Evolutionary conservation across 2,329 filamentous ascomycete species (phyloP), one percentile per base, ranked within the genome.

Genomic region (Lasiodiplodia theobromae): DNA sequence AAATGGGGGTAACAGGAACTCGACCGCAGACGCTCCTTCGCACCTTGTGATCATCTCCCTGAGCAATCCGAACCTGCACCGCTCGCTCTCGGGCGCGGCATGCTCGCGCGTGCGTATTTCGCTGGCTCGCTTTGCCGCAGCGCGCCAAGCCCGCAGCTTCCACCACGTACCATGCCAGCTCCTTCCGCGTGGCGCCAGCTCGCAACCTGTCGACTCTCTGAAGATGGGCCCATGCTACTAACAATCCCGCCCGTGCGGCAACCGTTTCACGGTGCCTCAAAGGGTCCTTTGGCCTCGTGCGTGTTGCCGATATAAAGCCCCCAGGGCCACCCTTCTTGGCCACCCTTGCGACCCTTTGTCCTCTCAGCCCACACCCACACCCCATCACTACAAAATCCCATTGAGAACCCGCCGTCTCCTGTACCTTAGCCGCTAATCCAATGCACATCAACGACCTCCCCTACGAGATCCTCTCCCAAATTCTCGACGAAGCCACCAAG

Each of bases 361-460:
- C 40, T n/a, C 34, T 21, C 16, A 57, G 31, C 23, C 40, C 23
- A n/a, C 66, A 40, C n/a, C 44, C 25, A 6, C 53, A 21, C 23
- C 57, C 44, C 54, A 18, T 25, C 38, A 34, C 18, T n/a, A 11
- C n/a, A 56, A 23, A n/a, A 34, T 11, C 38, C 25, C 28, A 54
- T 28, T 44, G 16, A 44, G 14, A 44, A 34, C 56, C 11, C 31
- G n/a, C 5, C 8, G 28, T 4, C 4, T 28, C 28, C 28, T 28
- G 28, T 28, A 28, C 18, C 34, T 11, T 21, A 38, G 16, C 6
- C 18, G 37, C 38, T 63, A 49, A 52, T 78, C 76, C 76, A 80
- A 81, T 81, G 79, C 73, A 79, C 74, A 82, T 87, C 78, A 82
- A 82, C 80, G 77, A 81, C 67, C 80, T 87, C 65, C 85, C 85